phyloP scores from a whole-genome alignment of 1,284 basidiomycete species.

The Caloboletus firmus region DNA sequence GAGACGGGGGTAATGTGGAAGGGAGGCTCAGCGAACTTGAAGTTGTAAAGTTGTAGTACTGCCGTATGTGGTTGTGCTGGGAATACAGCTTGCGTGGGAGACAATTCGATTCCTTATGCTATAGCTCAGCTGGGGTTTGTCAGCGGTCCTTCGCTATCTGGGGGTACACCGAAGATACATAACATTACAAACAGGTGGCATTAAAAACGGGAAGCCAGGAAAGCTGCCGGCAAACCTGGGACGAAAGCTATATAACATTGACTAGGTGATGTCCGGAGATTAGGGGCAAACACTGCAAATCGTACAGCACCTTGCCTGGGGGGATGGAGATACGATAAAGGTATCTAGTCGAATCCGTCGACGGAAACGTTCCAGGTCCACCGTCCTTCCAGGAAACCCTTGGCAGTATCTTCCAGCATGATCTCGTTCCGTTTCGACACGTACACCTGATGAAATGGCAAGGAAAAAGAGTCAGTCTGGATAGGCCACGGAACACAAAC shows the following conservation, averaged over 20 bases:
- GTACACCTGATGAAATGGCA: constrained; percentile 63
- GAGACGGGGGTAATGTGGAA: background rate
- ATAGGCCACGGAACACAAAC: background rate
- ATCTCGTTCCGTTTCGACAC: constrained; percentile 96
- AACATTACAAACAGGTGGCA: constrained; percentile 14
- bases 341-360: constrained; percentile 55
- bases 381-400: constrained; percentile 85
- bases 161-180: background rate
- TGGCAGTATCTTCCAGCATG: constrained; percentile 90
- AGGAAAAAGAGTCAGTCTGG: background rate
- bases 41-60: no score
- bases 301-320: background rate
- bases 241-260: constrained; percentile 3
- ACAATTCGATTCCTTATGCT: background rate
- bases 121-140: background rate
- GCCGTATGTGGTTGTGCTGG: background rate
- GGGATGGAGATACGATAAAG: background rate
- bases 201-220: constrained; percentile 7
- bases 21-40: background rate
- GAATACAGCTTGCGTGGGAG: background rate
- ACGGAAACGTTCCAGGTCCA: constrained; percentile 74
- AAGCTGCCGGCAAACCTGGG: constrained; percentile 7
- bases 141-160: no score
- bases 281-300: background rate
- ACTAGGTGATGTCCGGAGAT: constrained; percentile 10